Base-by-base conservation (phyloP, 441 rosid species). In the Eruca vesicaria region DNA sequence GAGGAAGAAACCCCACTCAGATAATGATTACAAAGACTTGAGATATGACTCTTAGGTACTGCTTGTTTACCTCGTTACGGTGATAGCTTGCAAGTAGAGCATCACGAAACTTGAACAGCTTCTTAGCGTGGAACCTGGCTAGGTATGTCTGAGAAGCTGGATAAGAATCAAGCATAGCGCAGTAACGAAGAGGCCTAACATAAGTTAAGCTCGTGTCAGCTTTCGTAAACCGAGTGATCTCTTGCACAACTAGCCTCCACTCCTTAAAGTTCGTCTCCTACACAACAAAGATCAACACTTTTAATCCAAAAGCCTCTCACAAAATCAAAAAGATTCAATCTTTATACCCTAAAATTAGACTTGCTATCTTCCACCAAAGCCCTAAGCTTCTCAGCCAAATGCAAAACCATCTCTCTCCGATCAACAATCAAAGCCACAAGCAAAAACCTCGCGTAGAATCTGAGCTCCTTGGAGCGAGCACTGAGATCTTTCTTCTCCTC, bases 231-330 rank as follows among this genome's bases (percentile, higher is more conserved):
- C 82, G 88, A 31, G 75, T 73, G 80, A 95, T 93, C 81, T 95
- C 99, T 83, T 90, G 91, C 64, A 89, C 88, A 80, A 95, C 97
- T 61, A 87, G 74, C 79, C 86, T 93, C 98, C 99, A 95, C 73
- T 95, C 97, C 85, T 87, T 91, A 72, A 91, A 95, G 77, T 86
- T 87, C 15, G 95, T 89, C 82, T 89, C 97, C 98, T 93, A 84
- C 35, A 29, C 82, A 76, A 70, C 3, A 18, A 50, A 50, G 21
- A 50, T 50, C 1, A 18, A 16, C 3, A 16, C 56, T 50, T 43
- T n/a, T 0, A n/a, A 38, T n/a, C n/a, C 45, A 38, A 7, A 12
- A 38, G 12, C 15, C n/a, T n/a, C n/a, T n/a, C n/a, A n/a, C n/a
- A n/a, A n/a, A 38, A 11, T 12, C 15, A 43, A 8, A 33, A 52